These are phyloP conservation scores for Epichloe baconii DNA, from an alignment of 2,329 filamentous ascomycete species.

Conservation along the genomic window DNA sequence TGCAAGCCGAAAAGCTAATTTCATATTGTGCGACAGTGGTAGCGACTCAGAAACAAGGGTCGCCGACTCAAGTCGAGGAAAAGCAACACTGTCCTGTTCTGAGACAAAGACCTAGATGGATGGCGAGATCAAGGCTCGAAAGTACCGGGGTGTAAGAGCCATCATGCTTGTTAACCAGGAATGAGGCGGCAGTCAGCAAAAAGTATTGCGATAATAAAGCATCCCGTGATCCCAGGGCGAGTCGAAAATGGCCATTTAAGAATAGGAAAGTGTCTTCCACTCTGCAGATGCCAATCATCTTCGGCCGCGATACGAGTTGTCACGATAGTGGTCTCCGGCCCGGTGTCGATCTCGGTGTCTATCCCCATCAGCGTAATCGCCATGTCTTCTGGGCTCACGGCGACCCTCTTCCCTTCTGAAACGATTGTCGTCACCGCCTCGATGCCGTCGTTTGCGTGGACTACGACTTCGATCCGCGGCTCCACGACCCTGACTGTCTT, in stretches of 20 bases:
- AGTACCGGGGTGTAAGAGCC: no score
- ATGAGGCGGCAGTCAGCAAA: no score
- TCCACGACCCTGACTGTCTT: background rate
- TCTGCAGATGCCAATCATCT: constrained; percentile 4
- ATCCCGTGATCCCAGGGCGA: background rate
- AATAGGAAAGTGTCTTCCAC: background rate
- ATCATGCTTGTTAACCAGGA: no score
- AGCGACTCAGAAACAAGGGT: background rate
- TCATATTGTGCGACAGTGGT: background rate
- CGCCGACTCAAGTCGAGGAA: background rate
- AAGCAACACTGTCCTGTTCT: background rate
- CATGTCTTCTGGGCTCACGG: constrained; percentile 13
- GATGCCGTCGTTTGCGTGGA: constrained; percentile 20
- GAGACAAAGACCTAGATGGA: background rate
- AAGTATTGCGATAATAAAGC: background rate
- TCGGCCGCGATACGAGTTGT: constrained; percentile 8
- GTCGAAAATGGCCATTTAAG: background rate
- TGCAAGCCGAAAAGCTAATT: background rate
- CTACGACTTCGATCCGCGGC: constrained; percentile 25
- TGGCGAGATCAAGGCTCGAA: no score
- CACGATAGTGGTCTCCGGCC: constrained; percentile 1
- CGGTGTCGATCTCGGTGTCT: constrained; percentile 5
- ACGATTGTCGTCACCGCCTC: constrained; percentile 5
- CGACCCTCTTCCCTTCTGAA: constrained; percentile 15
- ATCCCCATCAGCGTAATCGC: constrained; percentile 5